Evolutionary conservation across 73 alveolate species (phyloP).

Genomic region (Paramecium caudatum): DNA sequence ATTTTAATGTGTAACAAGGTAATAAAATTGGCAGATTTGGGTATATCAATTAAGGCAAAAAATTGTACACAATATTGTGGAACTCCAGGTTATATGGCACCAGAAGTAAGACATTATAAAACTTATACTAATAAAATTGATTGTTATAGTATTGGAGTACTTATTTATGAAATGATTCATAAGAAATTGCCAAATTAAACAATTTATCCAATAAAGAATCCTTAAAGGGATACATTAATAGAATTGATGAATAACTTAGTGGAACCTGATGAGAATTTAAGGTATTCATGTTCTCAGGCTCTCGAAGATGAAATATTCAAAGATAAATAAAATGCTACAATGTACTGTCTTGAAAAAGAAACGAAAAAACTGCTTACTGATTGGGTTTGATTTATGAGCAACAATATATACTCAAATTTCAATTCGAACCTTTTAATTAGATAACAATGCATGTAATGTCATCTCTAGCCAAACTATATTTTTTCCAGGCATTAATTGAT

Average conservation of each 20-base stretch:
- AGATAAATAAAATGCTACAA: no score
- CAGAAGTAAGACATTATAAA: conserved; percentile 15
- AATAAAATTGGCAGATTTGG: conserved; percentile 95
- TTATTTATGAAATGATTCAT: conserved; percentile 44
- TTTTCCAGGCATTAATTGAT: conserved; percentile 73
- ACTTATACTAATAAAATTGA: background rate
- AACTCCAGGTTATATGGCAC: conserved; percentile 43
- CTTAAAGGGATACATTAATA: background rate
- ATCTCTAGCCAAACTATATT: conserved; percentile 73
- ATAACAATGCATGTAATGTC: conserved; percentile 77
- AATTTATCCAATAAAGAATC: background rate
- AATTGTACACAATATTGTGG: conserved; percentile 52
- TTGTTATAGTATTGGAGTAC: conserved; percentile 58
- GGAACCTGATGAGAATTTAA: background rate
- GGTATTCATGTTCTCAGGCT: conserved; percentile 6
- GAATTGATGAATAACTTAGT: conserved; percentile 32
- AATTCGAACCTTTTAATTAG: conserved; percentile 10
- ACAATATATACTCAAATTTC: no score
- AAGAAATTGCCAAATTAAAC: conserved; percentile 19
- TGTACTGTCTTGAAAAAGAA: no score
- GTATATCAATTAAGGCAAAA: conserved; percentile 87
- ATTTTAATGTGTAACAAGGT: conserved; percentile 2
- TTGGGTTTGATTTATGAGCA: no score
- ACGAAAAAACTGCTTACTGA: no score
- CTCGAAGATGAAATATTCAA: conserved; percentile 5